Percentiles rank a stretch among this genome's conserved stretches.
Evolutionary conservation across 2,329 filamentous ascomycete species (phyloP).

Genomic region (Remersonia thermophila): DNA sequence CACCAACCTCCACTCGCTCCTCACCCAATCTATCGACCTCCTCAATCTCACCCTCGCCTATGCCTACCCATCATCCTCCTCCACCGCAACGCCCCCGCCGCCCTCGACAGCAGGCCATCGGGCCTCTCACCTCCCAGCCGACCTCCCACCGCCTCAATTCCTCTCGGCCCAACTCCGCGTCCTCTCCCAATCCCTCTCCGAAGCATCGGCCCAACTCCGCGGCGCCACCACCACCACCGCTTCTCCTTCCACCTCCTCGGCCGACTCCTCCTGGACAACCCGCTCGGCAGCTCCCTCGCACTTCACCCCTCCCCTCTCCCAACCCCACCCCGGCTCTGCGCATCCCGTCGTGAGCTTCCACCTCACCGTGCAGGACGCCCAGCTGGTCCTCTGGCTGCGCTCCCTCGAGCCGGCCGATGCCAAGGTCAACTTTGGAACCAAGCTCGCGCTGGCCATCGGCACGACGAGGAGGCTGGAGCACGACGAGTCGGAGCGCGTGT

Average conservation of each 20-base stretch:
- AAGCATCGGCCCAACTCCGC: conserved; percentile 41
- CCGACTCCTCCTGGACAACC: conserved; percentile 32
- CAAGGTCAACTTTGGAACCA: conserved; percentile 49
- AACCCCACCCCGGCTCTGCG: not conserved
- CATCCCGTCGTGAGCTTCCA: conserved; percentile 57
- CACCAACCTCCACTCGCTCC: conserved; percentile 57
- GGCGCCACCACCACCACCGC: conserved; percentile 29
- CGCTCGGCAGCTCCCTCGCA: conserved; percentile 31
- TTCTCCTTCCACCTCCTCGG: conserved; percentile 24
- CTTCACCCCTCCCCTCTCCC: conserved; percentile 27
- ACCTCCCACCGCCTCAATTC: conserved; percentile 39
- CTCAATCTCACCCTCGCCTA: conserved; percentile 66
- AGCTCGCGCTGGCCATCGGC: conserved; percentile 58
- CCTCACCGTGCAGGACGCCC: conserved; percentile 56
- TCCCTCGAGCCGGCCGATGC: conserved; percentile 55
- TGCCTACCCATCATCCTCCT: conserved; percentile 41
- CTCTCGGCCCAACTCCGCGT: conserved; percentile 44
- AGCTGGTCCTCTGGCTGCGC: conserved; percentile 56
- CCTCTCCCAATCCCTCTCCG: conserved; percentile 40
- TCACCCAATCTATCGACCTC: conserved; percentile 74
- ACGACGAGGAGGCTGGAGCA: conserved; percentile 53
- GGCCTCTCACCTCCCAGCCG: conserved; percentile 28
- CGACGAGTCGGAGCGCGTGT: conserved; percentile 69
- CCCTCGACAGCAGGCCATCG: conserved; percentile 22
- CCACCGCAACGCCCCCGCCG: conserved; percentile 47